phyloP scores from a whole-genome alignment of 768 basidiomycete species.

The Pleurotus pulmonarius region DNA sequence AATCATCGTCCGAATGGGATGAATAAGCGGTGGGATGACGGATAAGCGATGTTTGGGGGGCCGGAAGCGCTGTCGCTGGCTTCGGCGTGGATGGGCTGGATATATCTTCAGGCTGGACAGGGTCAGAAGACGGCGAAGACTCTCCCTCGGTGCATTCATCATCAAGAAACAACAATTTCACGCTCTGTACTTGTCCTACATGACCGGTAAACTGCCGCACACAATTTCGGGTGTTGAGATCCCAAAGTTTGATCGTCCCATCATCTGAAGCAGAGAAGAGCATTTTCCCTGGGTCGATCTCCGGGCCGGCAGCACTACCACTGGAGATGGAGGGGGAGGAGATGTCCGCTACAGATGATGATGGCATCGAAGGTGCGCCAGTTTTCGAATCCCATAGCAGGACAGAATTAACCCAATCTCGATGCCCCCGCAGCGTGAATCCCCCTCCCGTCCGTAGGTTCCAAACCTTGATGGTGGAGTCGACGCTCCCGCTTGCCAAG shows the following conservation, averaged over 20 bases:
- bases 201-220: constrained; percentile 85
- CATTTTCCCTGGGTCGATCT: constrained; percentile 86
- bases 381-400: constrained; percentile 80
- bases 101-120: constrained; percentile 11
- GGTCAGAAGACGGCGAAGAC: constrained; percentile 19
- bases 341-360: constrained; percentile 17
- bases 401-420: constrained; percentile 96
- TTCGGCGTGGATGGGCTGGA: constrained; percentile 9
- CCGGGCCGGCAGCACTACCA: constrained; percentile 30
- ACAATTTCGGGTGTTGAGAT: constrained; percentile 75
- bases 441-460: constrained; percentile 89
- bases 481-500: constrained; percentile 89
- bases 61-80: neutral
- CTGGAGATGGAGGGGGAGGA: constrained; percentile 14
- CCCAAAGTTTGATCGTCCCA: constrained; percentile 91
- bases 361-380: constrained; percentile 11
- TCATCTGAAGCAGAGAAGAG: constrained; percentile 97
- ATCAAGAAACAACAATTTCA: constrained; percentile 72
- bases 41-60: neutral
- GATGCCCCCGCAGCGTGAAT: constrained; percentile 89
- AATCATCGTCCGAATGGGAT: neutral
- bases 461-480: constrained; percentile 94
- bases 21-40: neutral
- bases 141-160: constrained; percentile 34
- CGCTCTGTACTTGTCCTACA: constrained; percentile 90